These are phyloP conservation scores for Panicum virgatum DNA, from an alignment of 202 grass and related monocot genomes.

Conservation along the genomic window DNA sequence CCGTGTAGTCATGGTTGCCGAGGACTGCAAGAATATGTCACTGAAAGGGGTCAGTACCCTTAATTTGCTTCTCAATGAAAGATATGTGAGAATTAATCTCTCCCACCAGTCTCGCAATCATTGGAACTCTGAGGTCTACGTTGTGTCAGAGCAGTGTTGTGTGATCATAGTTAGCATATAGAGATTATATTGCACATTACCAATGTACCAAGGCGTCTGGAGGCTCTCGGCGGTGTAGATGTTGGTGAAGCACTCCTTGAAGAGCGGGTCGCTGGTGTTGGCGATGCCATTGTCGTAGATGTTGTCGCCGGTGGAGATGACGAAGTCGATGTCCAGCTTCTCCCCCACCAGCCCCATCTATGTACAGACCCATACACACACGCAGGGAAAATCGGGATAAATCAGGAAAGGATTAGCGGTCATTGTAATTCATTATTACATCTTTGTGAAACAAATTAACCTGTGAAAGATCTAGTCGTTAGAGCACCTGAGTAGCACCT, in stretches of 20 bases:
- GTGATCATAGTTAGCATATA: too few species aligned
- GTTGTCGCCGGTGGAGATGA: slow-evolving; percentile 81
- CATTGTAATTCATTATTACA: too few species aligned
- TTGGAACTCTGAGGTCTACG: background rate
- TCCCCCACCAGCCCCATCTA: slow-evolving; percentile 74
- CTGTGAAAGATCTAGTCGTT: too few species aligned
- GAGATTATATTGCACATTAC: too few species aligned
- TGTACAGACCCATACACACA: background rate
- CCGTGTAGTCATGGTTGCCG: slow-evolving; percentile 86
- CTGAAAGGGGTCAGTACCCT: background rate
- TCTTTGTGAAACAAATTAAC: too few species aligned
- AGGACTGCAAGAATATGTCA: slow-evolving; percentile 55
- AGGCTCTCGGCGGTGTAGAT: slow-evolving; percentile 76
- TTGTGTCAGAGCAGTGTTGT: too few species aligned
- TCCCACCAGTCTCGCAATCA: background rate
- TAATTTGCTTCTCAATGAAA: too few species aligned
- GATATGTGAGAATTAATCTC: too few species aligned
- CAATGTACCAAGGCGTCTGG: slow-evolving; percentile 77
- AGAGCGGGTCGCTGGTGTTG: slow-evolving; percentile 61
- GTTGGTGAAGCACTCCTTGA: slow-evolving; percentile 69
- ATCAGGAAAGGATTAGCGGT: background rate
- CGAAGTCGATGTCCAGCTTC: slow-evolving; percentile 59
- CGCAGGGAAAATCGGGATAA: accelerated
- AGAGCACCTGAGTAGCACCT: too few species aligned
- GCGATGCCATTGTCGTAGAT: slow-evolving; percentile 76